phyloP scores from a whole-genome alignment of 2,329 filamentous ascomycete genomes.

The Aspergillus hiratsukae region DNA sequence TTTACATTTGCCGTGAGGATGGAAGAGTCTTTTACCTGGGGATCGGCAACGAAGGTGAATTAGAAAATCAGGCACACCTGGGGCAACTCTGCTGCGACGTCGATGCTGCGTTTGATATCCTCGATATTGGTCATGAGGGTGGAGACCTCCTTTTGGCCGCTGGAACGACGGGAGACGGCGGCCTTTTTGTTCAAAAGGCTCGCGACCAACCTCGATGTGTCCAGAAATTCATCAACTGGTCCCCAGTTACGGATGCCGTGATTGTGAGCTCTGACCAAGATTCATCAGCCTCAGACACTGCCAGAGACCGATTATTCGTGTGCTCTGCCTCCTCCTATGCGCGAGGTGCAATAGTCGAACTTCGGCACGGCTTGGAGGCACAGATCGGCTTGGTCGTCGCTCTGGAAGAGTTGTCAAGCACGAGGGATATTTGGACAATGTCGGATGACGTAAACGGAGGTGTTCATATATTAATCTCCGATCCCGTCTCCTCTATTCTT shows the following conservation, averaged over 20 bases:
- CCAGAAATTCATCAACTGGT: slow-evolving; percentile 60
- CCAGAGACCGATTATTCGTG: slow-evolving; percentile 59
- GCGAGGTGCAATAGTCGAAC: slow-evolving; percentile 62
- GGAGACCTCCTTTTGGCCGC: slow-evolving; percentile 76
- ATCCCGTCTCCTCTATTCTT: slow-evolving; percentile 37
- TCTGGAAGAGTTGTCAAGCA: slow-evolving; percentile 37
- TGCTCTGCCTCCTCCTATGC: slow-evolving; percentile 59
- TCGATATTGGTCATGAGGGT: slow-evolving; percentile 57
- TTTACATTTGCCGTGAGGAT: slow-evolving; percentile 86
- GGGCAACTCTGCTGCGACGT: slow-evolving; percentile 69
- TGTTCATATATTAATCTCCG: slow-evolving; percentile 40
- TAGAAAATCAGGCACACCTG: slow-evolving; percentile 55
- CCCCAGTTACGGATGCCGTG: slow-evolving; percentile 48
- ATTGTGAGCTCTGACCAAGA: slow-evolving; percentile 22
- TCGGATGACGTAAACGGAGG: slow-evolving; percentile 27
- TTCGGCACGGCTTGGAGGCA: slow-evolving; percentile 66
- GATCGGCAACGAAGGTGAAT: slow-evolving; percentile 53
- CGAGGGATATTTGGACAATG: slow-evolving; percentile 44
- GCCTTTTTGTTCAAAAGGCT: slow-evolving; percentile 66
- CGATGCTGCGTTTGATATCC: slow-evolving; percentile 72
- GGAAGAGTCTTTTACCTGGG: slow-evolving; percentile 72
- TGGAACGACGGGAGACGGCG: slow-evolving; percentile 72
- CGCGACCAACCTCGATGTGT: slow-evolving; percentile 52
- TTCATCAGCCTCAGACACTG: slow-evolving; percentile 18
- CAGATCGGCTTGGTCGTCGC: slow-evolving; percentile 51